These are phyloP conservation scores for Fusarium udum DNA, from an alignment of 2,329 filamentous ascomycete genomes.

Conservation along the genomic window DNA sequence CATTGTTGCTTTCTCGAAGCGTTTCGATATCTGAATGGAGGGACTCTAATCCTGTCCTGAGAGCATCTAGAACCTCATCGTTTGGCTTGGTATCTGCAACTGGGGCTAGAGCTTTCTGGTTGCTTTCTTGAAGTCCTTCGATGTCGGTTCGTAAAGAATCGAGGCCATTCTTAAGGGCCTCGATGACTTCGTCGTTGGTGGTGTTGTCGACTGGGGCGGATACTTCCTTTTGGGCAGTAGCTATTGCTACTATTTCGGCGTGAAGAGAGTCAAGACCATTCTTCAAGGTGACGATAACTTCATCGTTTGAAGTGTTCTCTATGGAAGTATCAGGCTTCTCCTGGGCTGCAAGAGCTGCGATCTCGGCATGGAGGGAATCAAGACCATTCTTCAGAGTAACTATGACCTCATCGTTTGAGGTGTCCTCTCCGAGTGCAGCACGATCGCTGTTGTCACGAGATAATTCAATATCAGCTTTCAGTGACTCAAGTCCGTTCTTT, in stretches of 20 bases:
- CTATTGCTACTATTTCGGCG: constrained; percentile 77
- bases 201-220: constrained; percentile 17
- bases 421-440: constrained; percentile 68
- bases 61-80: constrained; percentile 83
- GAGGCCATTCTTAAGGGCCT: constrained; percentile 36
- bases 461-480: constrained; percentile 34
- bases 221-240: constrained; percentile 63
- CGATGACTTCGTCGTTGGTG: constrained; percentile 35
- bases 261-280: constrained; percentile 77
- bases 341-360: constrained; percentile 69
- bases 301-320: constrained; percentile 64
- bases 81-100: constrained; percentile 79
- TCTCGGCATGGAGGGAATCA: constrained; percentile 75
- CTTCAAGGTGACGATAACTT: constrained; percentile 85
- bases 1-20: constrained; percentile 73
- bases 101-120: constrained; percentile 58
- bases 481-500: constrained; percentile 36
- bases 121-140: constrained; percentile 67
- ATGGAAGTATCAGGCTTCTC: constrained; percentile 44
- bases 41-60: constrained; percentile 79
- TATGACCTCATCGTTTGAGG: constrained; percentile 82
- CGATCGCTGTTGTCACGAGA: constrained; percentile 72
- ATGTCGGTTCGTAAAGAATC: constrained; percentile 40
- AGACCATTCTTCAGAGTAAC: constrained; percentile 84
- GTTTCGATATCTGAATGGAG: constrained; percentile 77